Base-by-base conservation (phyloP, 2,329 filamentous ascomycete species). In the Colletotrichum sp. region DNA sequence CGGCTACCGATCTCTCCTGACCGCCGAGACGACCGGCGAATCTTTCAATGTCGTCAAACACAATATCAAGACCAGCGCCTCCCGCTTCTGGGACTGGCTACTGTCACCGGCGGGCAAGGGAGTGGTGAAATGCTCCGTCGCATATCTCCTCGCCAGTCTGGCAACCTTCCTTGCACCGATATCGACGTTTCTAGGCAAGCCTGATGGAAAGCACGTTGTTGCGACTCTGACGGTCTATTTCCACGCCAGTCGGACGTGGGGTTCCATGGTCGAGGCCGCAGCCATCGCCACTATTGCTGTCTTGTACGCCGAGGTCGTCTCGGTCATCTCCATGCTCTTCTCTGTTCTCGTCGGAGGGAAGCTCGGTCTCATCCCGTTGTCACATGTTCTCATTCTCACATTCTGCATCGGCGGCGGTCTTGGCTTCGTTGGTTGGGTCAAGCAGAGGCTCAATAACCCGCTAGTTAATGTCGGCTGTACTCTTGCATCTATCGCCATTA, bases 211-310 rank as follows among this genome's bases (percentile, higher is more conserved):
- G 82, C 96, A 98, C 84, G 93, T 98, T 81, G 95, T 98, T 67
- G 96, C 96, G 36, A 98, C 96, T 3, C 92, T 98, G 74, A 98
- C 95, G 1, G 96, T 98, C 13, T 99, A 98, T 82, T 99, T 98
- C 81, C 96, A 98, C 83, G 96, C 96, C 6, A 95, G 95, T 7
- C 90, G 96, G 74, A 95, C 95, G 21, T 91, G 93, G 30, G 96
- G 96, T 1, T 97, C 94, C 78, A 98, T 98, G 95, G 90, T 95
- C 74, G 95, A 98, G 84, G 96, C 96, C 5, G 91, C 94, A 13
- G 85, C 96, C 39, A 92, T 97, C 74, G 95, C 95, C 7, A 85
- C 94, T 48, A 88, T 94, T 39, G 96, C 96, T 3, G 95, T 98
- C 76, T 85, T 93, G 48, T 99, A 98, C 67, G 86, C 86, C 6